Base-by-base conservation (phyloP, 148 eudicot species). In the Linanthus parryae region DNA sequence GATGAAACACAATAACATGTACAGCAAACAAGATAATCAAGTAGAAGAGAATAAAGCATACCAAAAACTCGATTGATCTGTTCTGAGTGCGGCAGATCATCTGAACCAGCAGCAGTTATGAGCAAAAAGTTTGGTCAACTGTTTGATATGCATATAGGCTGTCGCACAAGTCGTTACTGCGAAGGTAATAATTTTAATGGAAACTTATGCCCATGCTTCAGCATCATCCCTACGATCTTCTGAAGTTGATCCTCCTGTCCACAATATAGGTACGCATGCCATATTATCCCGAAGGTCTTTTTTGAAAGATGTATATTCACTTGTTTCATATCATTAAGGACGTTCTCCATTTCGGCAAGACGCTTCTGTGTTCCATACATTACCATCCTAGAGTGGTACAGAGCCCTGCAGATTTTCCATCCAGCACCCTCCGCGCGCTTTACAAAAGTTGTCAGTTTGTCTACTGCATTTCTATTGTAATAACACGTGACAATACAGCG, bases 311-410 rank as follows among this genome's bases (percentile, higher is more conserved):
- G 38, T 42, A 84, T 41, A 48, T 74, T 71, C 47, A 53, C 30
- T 19, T 54, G 67, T 43, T 67, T 69, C 96, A 92, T 92, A 68
- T 84, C 94, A 52, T 51, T 42, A 41, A 81, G 79, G 54, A 87
- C 90, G n/a, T 44, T 53, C 69, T 84, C 96, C 96, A 92, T 87
- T 57, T 92, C 99, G 31, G 40, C 59, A 43, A 87, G 38, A 20
- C 95, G 87, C 35, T 70, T 71, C 40, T 87, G 73, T 18, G 71
- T 66, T 29, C 71, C 64, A 65, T 77, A 84, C 94, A 87, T 66
- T 34, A 79, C 71, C 98, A 87, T 81, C 58, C 71, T 69, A 68
- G 87, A 75, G 44, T 84, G 98, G 66, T 87, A 92, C 17, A 84
- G 58, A 18, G 88, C 81, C 57, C 85, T 52, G 40, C 85, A 84